phyloP scores from a whole-genome alignment of 495 filamentous ascomycete genomes.

The Bathelium albidoporum region DNA sequence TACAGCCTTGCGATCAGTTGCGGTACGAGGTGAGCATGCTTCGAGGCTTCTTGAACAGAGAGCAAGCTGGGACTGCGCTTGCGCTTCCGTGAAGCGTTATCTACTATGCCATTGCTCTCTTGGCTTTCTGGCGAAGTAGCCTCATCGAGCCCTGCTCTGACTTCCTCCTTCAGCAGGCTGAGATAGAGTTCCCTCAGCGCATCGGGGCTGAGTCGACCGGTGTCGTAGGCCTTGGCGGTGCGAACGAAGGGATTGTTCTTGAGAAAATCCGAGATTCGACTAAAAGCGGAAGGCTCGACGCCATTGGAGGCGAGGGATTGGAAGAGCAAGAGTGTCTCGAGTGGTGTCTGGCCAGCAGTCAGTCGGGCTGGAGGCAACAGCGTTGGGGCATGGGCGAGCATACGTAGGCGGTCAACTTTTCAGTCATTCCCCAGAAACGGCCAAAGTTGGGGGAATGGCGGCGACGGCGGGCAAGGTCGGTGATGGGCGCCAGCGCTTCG shows the following conservation, averaged over 20 bases:
- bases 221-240: constrained; percentile 57
- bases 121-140: constrained; percentile 15
- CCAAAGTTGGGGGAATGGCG: background rate
- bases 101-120: constrained; percentile 21
- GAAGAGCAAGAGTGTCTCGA: constrained; percentile 84
- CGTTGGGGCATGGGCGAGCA: constrained; percentile 6
- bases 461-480: background rate
- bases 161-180: constrained; percentile 64
- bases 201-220: constrained; percentile 63
- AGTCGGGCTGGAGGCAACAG: constrained; percentile 39
- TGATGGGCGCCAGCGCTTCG: constrained; percentile 6
- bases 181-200: constrained; percentile 68
- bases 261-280: constrained; percentile 61
- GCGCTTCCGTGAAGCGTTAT: constrained; percentile 53
- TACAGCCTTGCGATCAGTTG: constrained; percentile 63
- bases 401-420: constrained; percentile 16
- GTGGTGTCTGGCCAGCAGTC: constrained; percentile 57
- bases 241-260: constrained; percentile 59
- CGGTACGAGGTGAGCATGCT: constrained; percentile 56
- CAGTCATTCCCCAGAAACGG: constrained; percentile 8
- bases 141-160: constrained; percentile 31
- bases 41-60: constrained; percentile 51
- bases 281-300: constrained; percentile 54
- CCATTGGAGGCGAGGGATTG: constrained; percentile 66
- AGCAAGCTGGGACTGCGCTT: constrained; percentile 56